phyloP scores from a whole-genome alignment of 768 basidiomycete species.

The Leucogyrophana mollusca region DNA sequence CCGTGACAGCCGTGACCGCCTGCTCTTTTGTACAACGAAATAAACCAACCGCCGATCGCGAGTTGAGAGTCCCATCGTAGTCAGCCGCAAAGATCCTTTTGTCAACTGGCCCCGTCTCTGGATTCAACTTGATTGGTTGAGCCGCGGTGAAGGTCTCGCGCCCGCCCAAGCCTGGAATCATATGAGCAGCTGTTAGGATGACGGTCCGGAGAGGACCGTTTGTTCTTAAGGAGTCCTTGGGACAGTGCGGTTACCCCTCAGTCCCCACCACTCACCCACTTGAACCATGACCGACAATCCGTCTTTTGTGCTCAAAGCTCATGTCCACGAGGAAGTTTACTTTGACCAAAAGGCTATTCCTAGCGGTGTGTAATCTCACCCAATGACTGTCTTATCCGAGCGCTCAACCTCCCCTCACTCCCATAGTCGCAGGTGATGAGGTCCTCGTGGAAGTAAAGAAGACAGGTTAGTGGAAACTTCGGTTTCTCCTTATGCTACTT shows the following conservation, averaged over 20 bases:
- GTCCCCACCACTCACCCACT: constrained; percentile 16
- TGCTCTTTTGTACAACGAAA: background rate
- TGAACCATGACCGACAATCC: constrained; percentile 77
- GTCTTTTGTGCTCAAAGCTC: constrained; percentile 71
- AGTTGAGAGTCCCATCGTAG: background rate
- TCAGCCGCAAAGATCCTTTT: background rate
- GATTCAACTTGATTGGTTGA: constrained; percentile 1
- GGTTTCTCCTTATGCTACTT: constrained; percentile 1
- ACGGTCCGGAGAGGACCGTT: background rate
- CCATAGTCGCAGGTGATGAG: constrained; percentile 64
- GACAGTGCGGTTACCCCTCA: background rate
- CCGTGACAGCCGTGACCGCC: too few species aligned
- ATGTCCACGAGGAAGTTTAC: constrained; percentile 54
- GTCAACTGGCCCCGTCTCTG: background rate
- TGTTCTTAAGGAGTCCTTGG: background rate
- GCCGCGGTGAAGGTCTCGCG: background rate
- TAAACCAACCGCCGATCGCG: background rate
- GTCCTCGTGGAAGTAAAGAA: constrained; percentile 91
- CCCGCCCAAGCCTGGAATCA: background rate
- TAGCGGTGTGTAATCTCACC: constrained; percentile 43
- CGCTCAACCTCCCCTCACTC: constrained; percentile 7
- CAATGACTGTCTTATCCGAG: constrained; percentile 1
- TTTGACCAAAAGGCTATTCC: constrained; percentile 80
- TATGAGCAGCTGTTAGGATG: background rate
- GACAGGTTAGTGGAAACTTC: constrained; percentile 57